These are phyloP conservation scores for Chlorella ohadii DNA, from an alignment of 139 green algal species.

Conservation along the genomic window DNA sequence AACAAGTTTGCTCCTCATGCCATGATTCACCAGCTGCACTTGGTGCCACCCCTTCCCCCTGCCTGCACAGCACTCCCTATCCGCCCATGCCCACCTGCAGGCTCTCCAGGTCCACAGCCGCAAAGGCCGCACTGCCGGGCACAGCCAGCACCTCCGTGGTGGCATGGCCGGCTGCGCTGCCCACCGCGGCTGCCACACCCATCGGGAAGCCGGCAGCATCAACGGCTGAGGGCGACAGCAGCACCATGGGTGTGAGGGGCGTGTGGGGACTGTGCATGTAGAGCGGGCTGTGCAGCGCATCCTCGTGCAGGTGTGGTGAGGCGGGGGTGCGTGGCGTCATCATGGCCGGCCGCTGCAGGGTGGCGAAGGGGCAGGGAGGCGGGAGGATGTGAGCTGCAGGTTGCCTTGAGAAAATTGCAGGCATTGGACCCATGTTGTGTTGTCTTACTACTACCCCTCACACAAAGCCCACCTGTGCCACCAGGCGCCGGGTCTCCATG, in stretches of 20 bases:
- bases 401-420: background rate
- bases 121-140: background rate
- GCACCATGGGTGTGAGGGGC: background rate
- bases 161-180: background rate
- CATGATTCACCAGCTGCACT: no score
- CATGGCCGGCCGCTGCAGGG: constrained; percentile 24
- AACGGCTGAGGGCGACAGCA: constrained; percentile 4
- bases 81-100: constrained; percentile 15
- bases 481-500: constrained; percentile 37
- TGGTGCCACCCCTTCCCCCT: no score
- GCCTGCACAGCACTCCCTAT: no score
- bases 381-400: background rate
- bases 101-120: constrained; percentile 7
- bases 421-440: no score
- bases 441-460: no score
- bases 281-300: background rate
- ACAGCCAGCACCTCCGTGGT: background rate
- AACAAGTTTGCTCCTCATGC: no score
- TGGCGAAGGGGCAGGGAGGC: background rate
- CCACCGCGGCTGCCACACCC: no score
- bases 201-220: background rate
- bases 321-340: constrained; percentile 26
- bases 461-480: constrained; percentile 46
- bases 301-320: background rate
- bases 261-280: constrained; percentile 16